A percentile compares a stretch with the other conserved stretches of the same genome.
Evolutionary conservation across 768 basidiomycete species (phyloP).

Genomic region (Boletellus ananiceps): DNA sequence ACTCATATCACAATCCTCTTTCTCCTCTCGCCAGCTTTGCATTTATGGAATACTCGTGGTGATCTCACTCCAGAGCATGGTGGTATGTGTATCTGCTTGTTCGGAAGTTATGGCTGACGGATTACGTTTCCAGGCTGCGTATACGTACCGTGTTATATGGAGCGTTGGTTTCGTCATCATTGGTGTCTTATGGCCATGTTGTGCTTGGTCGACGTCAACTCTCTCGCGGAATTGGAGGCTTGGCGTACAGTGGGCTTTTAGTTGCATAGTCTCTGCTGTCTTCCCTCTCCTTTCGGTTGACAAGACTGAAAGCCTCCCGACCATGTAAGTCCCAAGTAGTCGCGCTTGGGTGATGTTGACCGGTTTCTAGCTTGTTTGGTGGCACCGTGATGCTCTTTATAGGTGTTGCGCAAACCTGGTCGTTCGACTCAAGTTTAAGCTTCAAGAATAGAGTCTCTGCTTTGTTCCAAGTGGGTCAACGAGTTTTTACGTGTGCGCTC

Average conservation of each 20-base stretch:
- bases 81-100: conserved; percentile 43
- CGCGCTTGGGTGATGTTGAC: conserved; percentile 6
- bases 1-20: conserved; percentile 17
- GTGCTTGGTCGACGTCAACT: conserved; percentile 41
- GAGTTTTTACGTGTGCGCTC: not conserved
- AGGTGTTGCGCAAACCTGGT: conserved; percentile 24
- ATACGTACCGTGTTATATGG: conserved; percentile 70
- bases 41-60: conserved; percentile 34
- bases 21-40: conserved; percentile 20
- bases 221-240: conserved; percentile 26
- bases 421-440: not conserved
- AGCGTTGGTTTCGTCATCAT: conserved; percentile 57
- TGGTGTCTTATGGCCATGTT: conserved; percentile 62
- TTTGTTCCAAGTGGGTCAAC: conserved; percentile 22
- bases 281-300: conserved; percentile 75
- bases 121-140: conserved; percentile 48
- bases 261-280: conserved; percentile 52
- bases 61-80: conserved; percentile 59
- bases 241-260: conserved; percentile 40
- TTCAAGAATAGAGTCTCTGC: conserved; percentile 1
- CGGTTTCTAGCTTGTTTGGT: conserved; percentile 39
- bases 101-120: not conserved
- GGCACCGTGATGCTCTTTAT: conserved; percentile 41
- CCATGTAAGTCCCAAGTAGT: conserved; percentile 50
- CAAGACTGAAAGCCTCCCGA: conserved; percentile 54